phyloP scores from a whole-genome alignment of 2,329 filamentous ascomycete species.

The Aspergillus caelatus region DNA sequence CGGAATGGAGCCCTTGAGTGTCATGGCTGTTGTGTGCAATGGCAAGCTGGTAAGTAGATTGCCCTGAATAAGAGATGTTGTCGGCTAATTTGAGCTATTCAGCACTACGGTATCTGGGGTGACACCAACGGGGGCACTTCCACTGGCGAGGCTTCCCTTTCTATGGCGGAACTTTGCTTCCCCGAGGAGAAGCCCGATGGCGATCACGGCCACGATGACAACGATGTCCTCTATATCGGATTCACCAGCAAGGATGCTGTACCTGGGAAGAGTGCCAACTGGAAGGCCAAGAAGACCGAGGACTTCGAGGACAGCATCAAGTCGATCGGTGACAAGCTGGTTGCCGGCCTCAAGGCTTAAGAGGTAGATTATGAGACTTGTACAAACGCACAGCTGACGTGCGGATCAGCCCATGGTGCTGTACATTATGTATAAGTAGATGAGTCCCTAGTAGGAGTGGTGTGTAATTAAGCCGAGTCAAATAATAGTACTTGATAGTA shows the following conservation, averaged over 20 bases:
- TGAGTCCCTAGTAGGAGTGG: background rate
- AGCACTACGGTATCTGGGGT: slow-evolving; percentile 64
- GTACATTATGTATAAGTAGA: background rate
- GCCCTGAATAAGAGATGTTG: background rate
- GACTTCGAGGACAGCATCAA: slow-evolving; percentile 52
- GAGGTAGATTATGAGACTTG: background rate
- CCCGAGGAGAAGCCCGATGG: slow-evolving; percentile 56
- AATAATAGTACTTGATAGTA: background rate
- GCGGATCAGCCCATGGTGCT: background rate
- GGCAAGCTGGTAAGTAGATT: slow-evolving; percentile 44
- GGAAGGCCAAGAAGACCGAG: slow-evolving; percentile 47
- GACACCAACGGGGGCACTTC: slow-evolving; percentile 62
- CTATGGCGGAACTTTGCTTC: slow-evolving; percentile 61
- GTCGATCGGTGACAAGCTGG: slow-evolving; percentile 54
- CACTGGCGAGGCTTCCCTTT: slow-evolving; percentile 61
- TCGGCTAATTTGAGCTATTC: background rate
- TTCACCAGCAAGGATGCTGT: slow-evolving; percentile 61
- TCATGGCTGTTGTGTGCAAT: slow-evolving; percentile 60
- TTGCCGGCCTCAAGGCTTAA: slow-evolving; percentile 32
- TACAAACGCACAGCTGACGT: background rate
- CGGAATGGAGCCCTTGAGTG: slow-evolving; percentile 55
- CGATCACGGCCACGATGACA: slow-evolving; percentile 57
- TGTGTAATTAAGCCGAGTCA: background rate
- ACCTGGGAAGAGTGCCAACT: slow-evolving; percentile 59
- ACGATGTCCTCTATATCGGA: slow-evolving; percentile 65